These are phyloP conservation scores for Amaranthus cruentus DNA, from an alignment of 148 eudicot genomes.

Conservation along the genomic window DNA sequence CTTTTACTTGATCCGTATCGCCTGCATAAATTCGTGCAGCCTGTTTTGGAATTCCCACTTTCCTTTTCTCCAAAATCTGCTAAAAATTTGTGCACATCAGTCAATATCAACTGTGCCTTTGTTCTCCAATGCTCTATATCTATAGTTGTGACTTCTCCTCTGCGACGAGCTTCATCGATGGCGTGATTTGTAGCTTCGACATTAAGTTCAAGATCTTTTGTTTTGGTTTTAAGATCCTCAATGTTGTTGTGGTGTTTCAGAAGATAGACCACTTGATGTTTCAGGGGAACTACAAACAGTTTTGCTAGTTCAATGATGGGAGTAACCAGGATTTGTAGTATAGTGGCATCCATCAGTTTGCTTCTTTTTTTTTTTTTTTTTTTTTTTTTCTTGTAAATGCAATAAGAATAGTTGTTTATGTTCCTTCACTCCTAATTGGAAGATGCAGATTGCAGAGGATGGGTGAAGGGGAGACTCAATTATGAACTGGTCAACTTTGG, in stretches of 20 bases:
- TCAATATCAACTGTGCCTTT: constrained; percentile 13
- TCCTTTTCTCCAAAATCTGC: background rate
- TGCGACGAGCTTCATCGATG: constrained; percentile 30
- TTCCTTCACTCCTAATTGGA: too few species aligned
- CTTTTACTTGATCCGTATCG: constrained; percentile 27
- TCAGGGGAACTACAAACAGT: constrained; percentile 22
- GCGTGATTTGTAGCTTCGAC: constrained; percentile 1
- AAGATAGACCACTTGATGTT: constrained; percentile 29
- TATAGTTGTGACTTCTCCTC: constrained; percentile 23
- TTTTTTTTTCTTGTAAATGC: background rate
- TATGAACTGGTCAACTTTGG: too few species aligned
- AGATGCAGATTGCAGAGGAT: too few species aligned
- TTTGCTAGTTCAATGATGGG: constrained; percentile 30
- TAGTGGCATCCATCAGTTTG: constrained; percentile 15
- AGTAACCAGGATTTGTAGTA: constrained; percentile 21
- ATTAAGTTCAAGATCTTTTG: constrained; percentile 16
- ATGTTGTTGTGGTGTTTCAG: constrained; percentile 20
- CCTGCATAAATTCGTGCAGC: constrained; percentile 20
- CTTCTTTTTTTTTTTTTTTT: background rate
- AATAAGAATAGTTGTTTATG: too few species aligned
- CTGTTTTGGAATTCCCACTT: background rate
- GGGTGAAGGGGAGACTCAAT: too few species aligned
- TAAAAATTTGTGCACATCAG: constrained; percentile 16
- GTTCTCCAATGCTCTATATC: constrained; percentile 26
- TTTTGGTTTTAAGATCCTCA: constrained; percentile 14